Evolutionary conservation across 306 rosid genomes (phyloP).

Genomic region (Vigna reflexopilosa): DNA sequence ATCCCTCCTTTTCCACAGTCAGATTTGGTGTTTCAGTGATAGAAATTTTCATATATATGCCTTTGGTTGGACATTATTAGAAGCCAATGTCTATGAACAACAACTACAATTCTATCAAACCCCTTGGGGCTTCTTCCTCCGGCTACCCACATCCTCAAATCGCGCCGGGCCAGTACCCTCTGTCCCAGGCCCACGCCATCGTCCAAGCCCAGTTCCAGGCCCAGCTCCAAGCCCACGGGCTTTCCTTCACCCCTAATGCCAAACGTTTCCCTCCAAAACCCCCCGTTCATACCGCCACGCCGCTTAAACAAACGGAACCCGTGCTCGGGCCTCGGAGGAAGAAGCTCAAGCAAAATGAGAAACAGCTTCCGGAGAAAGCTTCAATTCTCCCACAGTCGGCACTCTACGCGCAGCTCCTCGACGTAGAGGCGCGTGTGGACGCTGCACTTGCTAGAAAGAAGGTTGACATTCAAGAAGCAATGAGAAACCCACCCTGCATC

Average conservation of each 20-base stretch:
- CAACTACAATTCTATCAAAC: not conserved
- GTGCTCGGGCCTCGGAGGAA: not conserved
- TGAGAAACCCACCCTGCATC: slow-evolving; percentile 9
- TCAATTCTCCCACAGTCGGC: not conserved
- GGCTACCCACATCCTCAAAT: not conserved
- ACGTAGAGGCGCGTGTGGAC: not conserved
- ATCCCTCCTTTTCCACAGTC: not conserved
- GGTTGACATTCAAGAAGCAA: not conserved
- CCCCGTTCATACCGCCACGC: not conserved
- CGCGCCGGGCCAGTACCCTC: not conserved
- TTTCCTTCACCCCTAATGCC: not conserved
- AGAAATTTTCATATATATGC: not conserved
- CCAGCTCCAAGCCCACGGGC: slow-evolving; percentile 27
- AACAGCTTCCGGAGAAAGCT: slow-evolving; percentile 9
- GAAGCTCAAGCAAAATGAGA: slow-evolving; percentile 5
- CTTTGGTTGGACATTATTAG: not conserved
- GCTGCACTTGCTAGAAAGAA: not conserved
- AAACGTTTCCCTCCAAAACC: slow-evolving; percentile 22
- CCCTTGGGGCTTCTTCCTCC: not conserved
- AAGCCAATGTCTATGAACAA: not conserved
- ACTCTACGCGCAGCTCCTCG: slow-evolving; percentile 11
- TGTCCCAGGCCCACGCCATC: slow-evolving; percentile 12
- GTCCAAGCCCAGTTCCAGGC: slow-evolving; percentile 27
- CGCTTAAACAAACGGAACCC: not conserved
- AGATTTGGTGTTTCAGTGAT: not conserved